Percentiles rank a stretch among this genome's conserved stretches.
phyloP scores from a whole-genome alignment of 331 rosid species.

The Phaseolus coccineus region DNA sequence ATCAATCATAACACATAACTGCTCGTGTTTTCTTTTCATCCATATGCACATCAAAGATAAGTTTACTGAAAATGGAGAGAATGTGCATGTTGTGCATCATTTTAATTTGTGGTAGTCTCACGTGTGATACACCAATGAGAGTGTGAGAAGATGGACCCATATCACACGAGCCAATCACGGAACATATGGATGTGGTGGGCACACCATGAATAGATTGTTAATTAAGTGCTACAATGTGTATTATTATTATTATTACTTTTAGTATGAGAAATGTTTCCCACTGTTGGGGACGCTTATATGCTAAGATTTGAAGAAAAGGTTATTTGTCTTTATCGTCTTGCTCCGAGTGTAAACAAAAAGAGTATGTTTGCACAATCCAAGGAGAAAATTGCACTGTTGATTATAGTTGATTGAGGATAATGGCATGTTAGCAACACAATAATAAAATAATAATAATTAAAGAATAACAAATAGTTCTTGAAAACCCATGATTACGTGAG shows the following conservation, averaged over 20 bases:
- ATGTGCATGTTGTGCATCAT: conserved; percentile 11
- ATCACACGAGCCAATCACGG: conserved; percentile 79
- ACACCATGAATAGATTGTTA: conserved; percentile 44
- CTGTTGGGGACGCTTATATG: conserved; percentile 36
- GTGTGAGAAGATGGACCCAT: conserved; percentile 31
- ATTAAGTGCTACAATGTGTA: conserved; percentile 34
- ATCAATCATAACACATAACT: conserved; percentile 49
- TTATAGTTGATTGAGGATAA: conserved; percentile 38
- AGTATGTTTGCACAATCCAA: conserved; percentile 37
- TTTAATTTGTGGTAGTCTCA: conserved; percentile 51
- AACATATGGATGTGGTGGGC: conserved; percentile 56
- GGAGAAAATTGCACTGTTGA: not conserved
- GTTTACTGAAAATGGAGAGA: conserved; percentile 23
- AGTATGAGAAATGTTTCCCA: not conserved
- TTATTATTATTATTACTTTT: conserved; percentile 11
- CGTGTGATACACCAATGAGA: conserved; percentile 59
- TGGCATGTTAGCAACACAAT: conserved; percentile 48
- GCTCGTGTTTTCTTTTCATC: conserved; percentile 31
- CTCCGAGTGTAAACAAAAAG: conserved; percentile 55
- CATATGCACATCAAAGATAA: conserved; percentile 5
- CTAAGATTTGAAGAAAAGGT: conserved; percentile 65
- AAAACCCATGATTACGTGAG: conserved; percentile 40
- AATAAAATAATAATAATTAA: conserved; percentile 35
- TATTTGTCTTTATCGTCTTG: conserved; percentile 60
- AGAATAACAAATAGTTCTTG: conserved; percentile 30